Conservation (phyloP, 768 basidiomycete genomes). For the Sutorius australiensis region DNA sequence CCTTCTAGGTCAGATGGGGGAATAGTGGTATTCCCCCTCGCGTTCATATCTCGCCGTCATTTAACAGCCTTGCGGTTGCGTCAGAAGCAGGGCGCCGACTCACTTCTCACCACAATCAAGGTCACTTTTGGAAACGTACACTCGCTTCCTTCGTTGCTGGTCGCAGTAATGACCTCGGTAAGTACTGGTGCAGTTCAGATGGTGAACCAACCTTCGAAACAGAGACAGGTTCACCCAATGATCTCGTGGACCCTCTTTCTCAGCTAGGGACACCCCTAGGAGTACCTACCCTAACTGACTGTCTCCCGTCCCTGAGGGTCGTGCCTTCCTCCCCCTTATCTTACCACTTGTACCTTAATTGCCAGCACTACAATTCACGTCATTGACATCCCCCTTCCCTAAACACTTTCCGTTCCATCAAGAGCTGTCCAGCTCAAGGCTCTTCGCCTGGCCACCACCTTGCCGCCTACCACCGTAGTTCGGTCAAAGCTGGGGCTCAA, state of each 20-base stretch:
- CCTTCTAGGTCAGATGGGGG: background rate
- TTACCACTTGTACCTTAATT: background rate
- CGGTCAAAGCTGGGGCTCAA: conserved; percentile 41
- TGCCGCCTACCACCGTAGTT: conserved; percentile 18
- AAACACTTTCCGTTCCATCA: conserved; percentile 10
- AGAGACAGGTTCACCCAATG: background rate
- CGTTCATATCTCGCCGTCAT: background rate
- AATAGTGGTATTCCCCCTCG: background rate
- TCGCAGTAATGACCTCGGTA: background rate
- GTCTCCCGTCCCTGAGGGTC: conserved; percentile 10
- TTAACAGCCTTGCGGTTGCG: conserved; percentile 1
- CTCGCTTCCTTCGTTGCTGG: background rate
- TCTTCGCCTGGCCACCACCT: conserved; percentile 15
- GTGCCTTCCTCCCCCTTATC: background rate
- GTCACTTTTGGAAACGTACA: background rate
- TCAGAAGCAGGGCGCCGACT: background rate
- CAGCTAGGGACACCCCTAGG: background rate
- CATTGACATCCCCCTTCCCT: background rate
- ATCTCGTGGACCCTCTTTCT: conserved; percentile 5
- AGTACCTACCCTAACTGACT: background rate
- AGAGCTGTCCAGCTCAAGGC: conserved; percentile 15
- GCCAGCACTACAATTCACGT: background rate
- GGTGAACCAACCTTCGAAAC: background rate
- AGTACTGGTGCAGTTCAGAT: background rate
- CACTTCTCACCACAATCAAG: background rate